Evolutionary conservation across 2,329 filamentous ascomycete species (phyloP), one percentile per base, ranked within the genome.

Genomic region (Fusarium sp.): DNA sequence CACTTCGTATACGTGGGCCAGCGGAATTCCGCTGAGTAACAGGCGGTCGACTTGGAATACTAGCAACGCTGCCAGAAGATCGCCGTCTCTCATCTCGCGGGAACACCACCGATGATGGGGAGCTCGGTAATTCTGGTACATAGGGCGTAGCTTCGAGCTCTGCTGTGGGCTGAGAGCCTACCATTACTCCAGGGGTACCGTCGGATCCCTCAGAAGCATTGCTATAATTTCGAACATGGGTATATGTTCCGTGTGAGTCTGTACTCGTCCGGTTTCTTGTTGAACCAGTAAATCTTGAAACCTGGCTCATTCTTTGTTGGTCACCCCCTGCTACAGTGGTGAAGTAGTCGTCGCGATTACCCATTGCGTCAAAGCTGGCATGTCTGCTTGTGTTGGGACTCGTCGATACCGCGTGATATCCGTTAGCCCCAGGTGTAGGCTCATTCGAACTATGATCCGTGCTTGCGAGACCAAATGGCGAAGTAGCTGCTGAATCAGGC

Each of bases 181-280:
- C 37, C 22, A 70, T 65, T 30, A 74, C 65, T 24, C 79, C 79
- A 7, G 77, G 70, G 1, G 77, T 75, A 4, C 70, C 72, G 45
- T 79, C 80, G 44, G 80, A 80, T 7, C 79, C 74, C 49, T 85
- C 83, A 45, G 84, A 86, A 7, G 80, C 78, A 64, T 83, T 80
- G 73, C 83, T 86, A 46, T 74, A 74, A 8, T 84, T 77, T 4
- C 84, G 81, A 47, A 78, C 77, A 56, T 84, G 83, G 3, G 65
- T 68, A 57, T 78, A 78, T 6, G 72, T 74, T 16, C 74, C 77
- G 52, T 80, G 78, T 4, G 82, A 84, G 49, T 84, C 83, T 30
- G 74, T 74, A 67, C 79, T 83, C 29, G 66, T 71, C 4, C 78
- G 74, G 37, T 77, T 71, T 29, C 72, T 65, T 9, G 71, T 74